phyloP scores from a whole-genome alignment of 202 grass and related monocot species.

The Zoysia matrella region DNA sequence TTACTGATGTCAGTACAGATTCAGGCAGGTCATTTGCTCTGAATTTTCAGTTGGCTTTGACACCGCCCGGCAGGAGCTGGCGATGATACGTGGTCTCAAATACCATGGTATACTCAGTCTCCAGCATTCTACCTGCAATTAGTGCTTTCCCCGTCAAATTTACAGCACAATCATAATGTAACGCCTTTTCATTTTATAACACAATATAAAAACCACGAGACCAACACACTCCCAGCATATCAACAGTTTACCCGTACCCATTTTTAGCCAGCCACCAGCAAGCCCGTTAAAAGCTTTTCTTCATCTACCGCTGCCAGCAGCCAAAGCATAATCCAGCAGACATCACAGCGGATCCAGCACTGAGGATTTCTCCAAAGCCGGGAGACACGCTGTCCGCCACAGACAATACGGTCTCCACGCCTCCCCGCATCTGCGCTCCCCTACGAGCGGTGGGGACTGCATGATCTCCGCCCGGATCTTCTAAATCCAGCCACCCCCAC shows the following conservation, averaged over 20 bases:
- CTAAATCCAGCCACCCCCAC: constrained; percentile 46
- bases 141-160: neutral
- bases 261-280: constrained; percentile 17
- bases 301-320: constrained; percentile 1
- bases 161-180: neutral
- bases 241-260: neutral
- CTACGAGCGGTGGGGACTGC: constrained; percentile 34
- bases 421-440: neutral
- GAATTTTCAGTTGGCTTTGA: neutral
- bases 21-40: neutral
- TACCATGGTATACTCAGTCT: neutral
- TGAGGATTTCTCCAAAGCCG: constrained; percentile 43
- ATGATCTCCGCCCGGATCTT: constrained; percentile 37
- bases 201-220: neutral
- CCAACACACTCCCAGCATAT: neutral
- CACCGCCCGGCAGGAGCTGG: too few species aligned
- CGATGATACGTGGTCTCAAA: neutral
- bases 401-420: constrained; percentile 37
- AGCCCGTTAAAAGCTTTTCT: constrained; percentile 20
- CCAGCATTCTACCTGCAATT: neutral
- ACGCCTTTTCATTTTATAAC: too few species aligned
- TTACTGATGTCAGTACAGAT: neutral
- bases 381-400: constrained; percentile 13
- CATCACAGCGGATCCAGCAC: constrained; percentile 29
- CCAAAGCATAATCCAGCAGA: constrained; percentile 30